Percentiles rank a stretch among this genome's conserved stretches.
phyloP scores from a whole-genome alignment of 2,329 filamentous ascomycete species.

The Fusarium domesticum region DNA sequence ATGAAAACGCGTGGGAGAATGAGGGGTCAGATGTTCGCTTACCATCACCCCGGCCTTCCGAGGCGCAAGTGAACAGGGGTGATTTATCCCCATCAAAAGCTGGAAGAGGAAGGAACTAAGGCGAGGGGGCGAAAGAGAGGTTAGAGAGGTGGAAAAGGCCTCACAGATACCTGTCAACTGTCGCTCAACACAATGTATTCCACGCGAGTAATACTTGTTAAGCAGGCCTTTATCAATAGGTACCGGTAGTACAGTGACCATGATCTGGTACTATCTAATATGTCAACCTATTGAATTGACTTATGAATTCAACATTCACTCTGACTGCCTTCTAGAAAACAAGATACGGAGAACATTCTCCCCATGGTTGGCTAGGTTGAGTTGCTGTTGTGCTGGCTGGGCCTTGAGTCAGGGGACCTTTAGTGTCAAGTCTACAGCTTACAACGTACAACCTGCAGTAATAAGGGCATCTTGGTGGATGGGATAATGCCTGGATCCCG shows the following conservation, averaged over 20 bases:
- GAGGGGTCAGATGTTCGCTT: too few species aligned
- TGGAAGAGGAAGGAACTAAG: conserved; percentile 16
- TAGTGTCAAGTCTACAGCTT: conserved; percentile 10
- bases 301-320: conserved; percentile 10
- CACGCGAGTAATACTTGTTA: too few species aligned
- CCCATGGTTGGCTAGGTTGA: conserved; percentile 14
- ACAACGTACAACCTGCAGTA: conserved; percentile 12
- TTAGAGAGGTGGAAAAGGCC: too few species aligned
- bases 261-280: too few species aligned
- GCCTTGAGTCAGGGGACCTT: conserved; percentile 24
- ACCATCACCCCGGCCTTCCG: conserved; percentile 10
- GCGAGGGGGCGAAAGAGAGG: conserved; percentile 1
- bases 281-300: too few species aligned
- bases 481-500: conserved; percentile 13
- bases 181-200: too few species aligned
- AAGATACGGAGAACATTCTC: conserved; percentile 16
- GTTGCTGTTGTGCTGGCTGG: conserved; percentile 8
- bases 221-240: too few species aligned
- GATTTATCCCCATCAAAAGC: not conserved
- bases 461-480: conserved; percentile 9
- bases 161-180: too few species aligned
- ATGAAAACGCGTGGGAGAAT: conserved; percentile 1
- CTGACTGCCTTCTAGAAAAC: conserved; percentile 25
- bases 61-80: not conserved
- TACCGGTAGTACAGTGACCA: too few species aligned